Evolutionary conservation across 192 early-diverging fungal genomes (phyloP).

Genomic region (Linnemannia zychae): DNA sequence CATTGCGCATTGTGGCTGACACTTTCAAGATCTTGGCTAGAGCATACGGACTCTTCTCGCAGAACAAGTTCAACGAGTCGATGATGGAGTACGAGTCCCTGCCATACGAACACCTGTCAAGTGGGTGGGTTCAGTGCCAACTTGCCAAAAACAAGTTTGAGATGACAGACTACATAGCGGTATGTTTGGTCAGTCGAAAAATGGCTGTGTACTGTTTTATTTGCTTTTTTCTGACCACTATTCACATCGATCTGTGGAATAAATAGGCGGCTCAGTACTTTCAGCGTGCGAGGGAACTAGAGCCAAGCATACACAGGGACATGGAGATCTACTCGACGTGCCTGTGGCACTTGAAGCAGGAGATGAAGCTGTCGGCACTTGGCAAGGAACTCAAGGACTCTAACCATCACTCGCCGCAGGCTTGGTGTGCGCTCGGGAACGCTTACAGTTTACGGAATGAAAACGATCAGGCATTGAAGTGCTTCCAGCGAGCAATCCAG

Average conservation of each 20-base stretch:
- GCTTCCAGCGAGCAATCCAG: constrained; percentile 83
- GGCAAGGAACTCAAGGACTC: constrained; percentile 80
- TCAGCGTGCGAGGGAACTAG: constrained; percentile 65
- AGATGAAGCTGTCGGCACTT: constrained; percentile 77
- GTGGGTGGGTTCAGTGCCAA: constrained; percentile 58
- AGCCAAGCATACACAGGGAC: constrained; percentile 78
- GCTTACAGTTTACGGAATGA: constrained; percentile 82
- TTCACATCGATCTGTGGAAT: not conserved
- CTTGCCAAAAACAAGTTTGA: constrained; percentile 58
- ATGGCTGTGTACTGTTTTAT: not conserved
- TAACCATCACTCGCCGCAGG: constrained; percentile 78
- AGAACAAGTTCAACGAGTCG: constrained; percentile 47
- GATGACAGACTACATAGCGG: constrained; percentile 55
- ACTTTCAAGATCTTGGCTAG: constrained; percentile 31
- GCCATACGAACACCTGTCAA: constrained; percentile 40
- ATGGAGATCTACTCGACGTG: constrained; percentile 91
- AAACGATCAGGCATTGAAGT: constrained; percentile 80
- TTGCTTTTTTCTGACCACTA: not conserved
- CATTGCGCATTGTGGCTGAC: constrained; percentile 16
- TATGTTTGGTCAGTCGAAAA: constrained; percentile 17
- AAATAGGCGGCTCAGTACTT: constrained; percentile 70
- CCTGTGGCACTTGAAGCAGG: constrained; percentile 87
- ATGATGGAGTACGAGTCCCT: constrained; percentile 32
- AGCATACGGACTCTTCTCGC: constrained; percentile 35
- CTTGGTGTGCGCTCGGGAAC: constrained; percentile 86